Evolutionary conservation across 352 stramenopile genomes (phyloP), one percentile per base, ranked within the genome.

Genomic region (Pythium aquatile): DNA sequence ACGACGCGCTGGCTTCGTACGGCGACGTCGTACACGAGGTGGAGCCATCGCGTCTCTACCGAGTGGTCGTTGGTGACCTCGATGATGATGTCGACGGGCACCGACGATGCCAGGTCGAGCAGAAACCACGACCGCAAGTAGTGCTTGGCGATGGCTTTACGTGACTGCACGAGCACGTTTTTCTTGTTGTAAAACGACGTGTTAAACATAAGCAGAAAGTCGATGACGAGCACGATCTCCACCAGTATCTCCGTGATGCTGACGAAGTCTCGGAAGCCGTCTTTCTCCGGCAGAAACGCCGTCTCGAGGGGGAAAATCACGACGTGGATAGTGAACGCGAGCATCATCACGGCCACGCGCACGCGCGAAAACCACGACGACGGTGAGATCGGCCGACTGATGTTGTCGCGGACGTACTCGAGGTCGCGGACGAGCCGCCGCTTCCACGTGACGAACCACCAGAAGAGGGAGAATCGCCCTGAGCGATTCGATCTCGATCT

Each of bases 201-300:
- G 67, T 84, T 85, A 58, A 84, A 83, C 11, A 65, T 67, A 4
- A 88, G 57, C 32, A 77, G 11, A 5, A 83, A 74, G 26, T 85
- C 69, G 11, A 75, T 28, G 11, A 79, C 39, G 46, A 83, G 82
- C 1, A 81, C 16, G 48, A 54, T 13, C 26, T 65, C 59, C 6
- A 63, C 51, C 0, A 42, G 13, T 2, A 53, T 6, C 29, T 58
- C 48, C 0, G 61, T 7, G 4, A 16, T 5, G 0, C 11, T 16
- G 5, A 37, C 17, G 24, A 39, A 0, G 13, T 24, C 26, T 14
- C 26, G 28, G 42, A 48, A 30, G 55, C 37, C 48, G 8, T 46
- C 42, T 20, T 49, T 9, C 37, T 47, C 47, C 16, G 48, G 35
- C 0, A 69, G 51, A 66, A 85, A 88, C 2, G 76, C 77, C 2